Percentiles rank a stretch among this genome's conserved stretches.
Evolutionary conservation across 495 filamentous ascomycete genomes (phyloP).

Genomic region (Podospora fimiseda): DNA sequence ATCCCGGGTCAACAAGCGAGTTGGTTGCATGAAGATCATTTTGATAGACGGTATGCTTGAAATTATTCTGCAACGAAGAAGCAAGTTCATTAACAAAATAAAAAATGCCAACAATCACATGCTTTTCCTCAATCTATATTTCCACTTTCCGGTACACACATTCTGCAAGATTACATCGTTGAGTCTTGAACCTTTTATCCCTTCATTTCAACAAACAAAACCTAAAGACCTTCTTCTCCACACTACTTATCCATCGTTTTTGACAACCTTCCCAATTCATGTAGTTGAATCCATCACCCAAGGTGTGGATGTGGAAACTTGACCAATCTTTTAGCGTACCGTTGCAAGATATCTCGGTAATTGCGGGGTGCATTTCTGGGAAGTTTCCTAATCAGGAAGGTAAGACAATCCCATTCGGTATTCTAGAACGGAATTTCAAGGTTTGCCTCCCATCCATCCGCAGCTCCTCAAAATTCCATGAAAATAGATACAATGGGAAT

Average conservation of each 20-base stretch:
- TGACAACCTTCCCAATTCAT: background rate
- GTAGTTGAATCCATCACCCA: background rate
- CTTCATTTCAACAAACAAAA: too few relatives aligned
- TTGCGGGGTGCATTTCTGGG: conserved; percentile 11
- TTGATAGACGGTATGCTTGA: background rate
- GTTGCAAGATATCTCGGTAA: background rate
- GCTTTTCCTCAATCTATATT: background rate
- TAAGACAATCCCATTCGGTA: conserved; percentile 2
- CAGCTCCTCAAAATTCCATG: too few relatives aligned
- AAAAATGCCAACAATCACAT: background rate
- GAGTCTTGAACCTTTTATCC: too few relatives aligned
- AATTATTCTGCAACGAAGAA: background rate
- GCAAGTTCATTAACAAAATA: too few relatives aligned
- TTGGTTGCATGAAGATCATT: background rate
- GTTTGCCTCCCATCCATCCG: background rate
- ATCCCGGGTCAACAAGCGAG: background rate
- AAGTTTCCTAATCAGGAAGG: conserved; percentile 10
- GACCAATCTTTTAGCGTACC: background rate
- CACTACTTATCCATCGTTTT: too few relatives aligned
- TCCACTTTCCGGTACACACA: too few relatives aligned
- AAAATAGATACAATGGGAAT: too few relatives aligned
- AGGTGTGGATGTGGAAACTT: background rate
- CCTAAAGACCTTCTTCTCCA: too few relatives aligned
- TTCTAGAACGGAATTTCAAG: background rate
- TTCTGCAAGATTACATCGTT: background rate